Base-by-base conservation (phyloP, 2,329 filamentous ascomycete species). In the Penicillium hordei region DNA sequence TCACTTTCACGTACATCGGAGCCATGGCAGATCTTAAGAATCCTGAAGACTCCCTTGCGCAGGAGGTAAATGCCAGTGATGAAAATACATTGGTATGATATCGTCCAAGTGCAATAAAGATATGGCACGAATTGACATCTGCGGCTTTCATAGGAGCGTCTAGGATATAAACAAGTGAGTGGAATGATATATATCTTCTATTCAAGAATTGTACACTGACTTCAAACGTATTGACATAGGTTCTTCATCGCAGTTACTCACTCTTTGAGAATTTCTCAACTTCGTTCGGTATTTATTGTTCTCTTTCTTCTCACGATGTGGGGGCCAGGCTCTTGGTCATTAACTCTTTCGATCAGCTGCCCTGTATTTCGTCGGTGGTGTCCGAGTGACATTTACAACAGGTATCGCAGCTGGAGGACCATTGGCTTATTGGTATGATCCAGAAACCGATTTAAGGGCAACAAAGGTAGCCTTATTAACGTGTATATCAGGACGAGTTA, bases 341-440 rank as follows among this genome's bases (percentile, higher is more conserved):
- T 40, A 21, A 23, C 19, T 1, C 12, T 40, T 21, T 21, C 7
- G 1, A 23, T 23, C 13, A 86, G 83, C 84, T 60, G 84, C 84
- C 1, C 73, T 86, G 2, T 86, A 86, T 69, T 86, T 85, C 56
- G 79, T 86, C 45, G 84, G 84, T 34, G 84, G 81, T 57, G 82
- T 86, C 36, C 79, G 83, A 38, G 82, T 84, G 3, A 86, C 83
- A 0, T 86, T 84, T 67, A 84, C 81, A 17, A 86, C 83, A 10
- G 84, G 84, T 60, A 84, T 86, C 36, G 83, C 82, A 27, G 83
- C 83, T 19, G 84, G 84, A 52, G 84, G 83, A 38, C 83, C 83
- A 59, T 69, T 85, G 49, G 84, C 84, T 5, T 86, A 86, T 65
- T 86, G 39, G 39, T 42, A 40, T 7, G 5, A 23, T 40, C 2